Evolutionary conservation across 163 green algal genomes (phyloP).

Genomic region (Chloromonas sp.): DNA sequence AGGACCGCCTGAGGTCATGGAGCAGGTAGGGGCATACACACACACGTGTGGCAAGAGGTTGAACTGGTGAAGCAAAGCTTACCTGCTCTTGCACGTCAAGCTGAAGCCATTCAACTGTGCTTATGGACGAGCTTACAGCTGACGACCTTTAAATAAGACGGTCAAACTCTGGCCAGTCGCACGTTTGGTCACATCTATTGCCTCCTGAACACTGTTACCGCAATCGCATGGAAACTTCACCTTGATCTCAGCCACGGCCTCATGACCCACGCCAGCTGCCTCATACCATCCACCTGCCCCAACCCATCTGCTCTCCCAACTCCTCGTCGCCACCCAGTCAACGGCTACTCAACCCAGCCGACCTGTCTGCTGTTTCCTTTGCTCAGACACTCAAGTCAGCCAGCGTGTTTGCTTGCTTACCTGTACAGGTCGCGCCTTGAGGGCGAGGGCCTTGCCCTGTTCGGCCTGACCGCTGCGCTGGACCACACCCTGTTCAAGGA

Average conservation of each 20-base stretch:
- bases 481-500: slow-evolving; percentile 41
- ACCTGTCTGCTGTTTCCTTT: not conserved
- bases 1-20: slow-evolving; percentile 35
- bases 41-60: not conserved
- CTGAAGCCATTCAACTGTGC: not conserved
- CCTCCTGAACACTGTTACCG: too few species aligned
- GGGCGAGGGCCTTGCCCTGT: slow-evolving; percentile 43
- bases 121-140: not conserved
- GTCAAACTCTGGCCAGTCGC: not conserved
- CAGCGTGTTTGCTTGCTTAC: not conserved
- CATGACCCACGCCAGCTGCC: too few species aligned
- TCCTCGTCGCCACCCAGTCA: not conserved
- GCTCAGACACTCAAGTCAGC: not conserved
- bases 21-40: slow-evolving; percentile 8
- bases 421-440: slow-evolving; percentile 26
- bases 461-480: slow-evolving; percentile 30
- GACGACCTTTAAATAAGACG: not conserved
- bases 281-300: too few species aligned
- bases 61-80: not conserved
- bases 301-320: not conserved
- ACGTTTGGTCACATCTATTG: too few species aligned
- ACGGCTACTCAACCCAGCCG: not conserved
- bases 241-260: too few species aligned
- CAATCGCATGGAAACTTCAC: too few species aligned
- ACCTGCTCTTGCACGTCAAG: not conserved